Conservation (phyloP, 2,329 filamentous ascomycete genomes). For the Fusarium anguioides region DNA sequence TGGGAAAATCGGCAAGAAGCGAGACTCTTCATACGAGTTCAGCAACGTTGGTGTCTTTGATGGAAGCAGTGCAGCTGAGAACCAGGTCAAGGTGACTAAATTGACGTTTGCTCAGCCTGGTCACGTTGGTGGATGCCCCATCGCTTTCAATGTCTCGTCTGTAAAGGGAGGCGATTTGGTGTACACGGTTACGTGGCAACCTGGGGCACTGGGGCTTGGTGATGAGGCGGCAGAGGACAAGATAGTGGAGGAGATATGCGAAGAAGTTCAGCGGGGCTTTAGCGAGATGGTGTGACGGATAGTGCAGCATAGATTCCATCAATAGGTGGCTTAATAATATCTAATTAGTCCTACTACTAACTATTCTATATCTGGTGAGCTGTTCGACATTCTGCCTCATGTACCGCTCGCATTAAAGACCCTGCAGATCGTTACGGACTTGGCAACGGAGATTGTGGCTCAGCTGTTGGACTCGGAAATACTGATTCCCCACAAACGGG, state of each 20-base stretch:
- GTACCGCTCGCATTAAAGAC: neutral
- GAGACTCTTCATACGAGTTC: constrained; percentile 40
- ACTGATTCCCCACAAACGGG: constrained; percentile 11
- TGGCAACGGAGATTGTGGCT: constrained; percentile 25
- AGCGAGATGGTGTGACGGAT: constrained; percentile 7
- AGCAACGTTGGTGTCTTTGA: constrained; percentile 42
- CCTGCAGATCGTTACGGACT: constrained; percentile 23
- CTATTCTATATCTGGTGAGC: neutral
- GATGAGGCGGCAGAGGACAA: constrained; percentile 25
- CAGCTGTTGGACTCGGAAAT: constrained; percentile 15
- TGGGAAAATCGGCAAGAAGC: constrained; percentile 30
- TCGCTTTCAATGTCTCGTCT: constrained; percentile 37
- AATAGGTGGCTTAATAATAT: neutral
- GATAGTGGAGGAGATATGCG: constrained; percentile 37
- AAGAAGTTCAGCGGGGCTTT: constrained; percentile 25
- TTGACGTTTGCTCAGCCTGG: constrained; percentile 43
- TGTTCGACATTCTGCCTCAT: constrained; percentile 17
- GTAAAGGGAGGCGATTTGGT: constrained; percentile 36
- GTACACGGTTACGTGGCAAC: constrained; percentile 43
- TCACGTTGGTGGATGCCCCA: constrained; percentile 28
- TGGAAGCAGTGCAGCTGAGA: neutral
- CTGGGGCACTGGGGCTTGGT: constrained; percentile 37
- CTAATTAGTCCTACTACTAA: neutral
- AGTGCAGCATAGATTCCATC: neutral
- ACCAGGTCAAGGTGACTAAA: constrained; percentile 17